These are phyloP conservation scores for Thelonectria blattea DNA, from an alignment of 2,329 filamentous ascomycete genomes.

Conservation along the genomic window DNA sequence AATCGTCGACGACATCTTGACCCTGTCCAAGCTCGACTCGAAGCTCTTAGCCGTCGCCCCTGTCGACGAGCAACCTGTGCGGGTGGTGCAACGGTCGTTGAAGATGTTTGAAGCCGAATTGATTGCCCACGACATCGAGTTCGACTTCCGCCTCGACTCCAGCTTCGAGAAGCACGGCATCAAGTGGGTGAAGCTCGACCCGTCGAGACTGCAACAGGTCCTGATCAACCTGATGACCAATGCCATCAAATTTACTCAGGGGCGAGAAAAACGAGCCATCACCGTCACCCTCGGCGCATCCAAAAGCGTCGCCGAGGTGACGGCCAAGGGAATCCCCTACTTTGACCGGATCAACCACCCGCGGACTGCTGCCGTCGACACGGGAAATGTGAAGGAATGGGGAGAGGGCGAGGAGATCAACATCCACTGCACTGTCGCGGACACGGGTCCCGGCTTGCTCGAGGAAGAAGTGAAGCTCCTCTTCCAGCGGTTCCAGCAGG, in stretches of 20 bases:
- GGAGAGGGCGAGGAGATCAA: constrained; percentile 73
- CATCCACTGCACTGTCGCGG: constrained; percentile 73
- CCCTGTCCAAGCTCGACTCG: constrained; percentile 73
- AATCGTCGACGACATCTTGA: constrained; percentile 72
- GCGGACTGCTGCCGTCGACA: constrained; percentile 44
- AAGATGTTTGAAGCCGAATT: constrained; percentile 84
- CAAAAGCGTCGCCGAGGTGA: constrained; percentile 52
- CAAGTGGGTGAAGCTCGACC: constrained; percentile 77
- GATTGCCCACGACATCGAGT: constrained; percentile 72
- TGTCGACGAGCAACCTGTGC: constrained; percentile 70
- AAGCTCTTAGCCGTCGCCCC: constrained; percentile 74
- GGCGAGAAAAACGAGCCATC: constrained; percentile 64
- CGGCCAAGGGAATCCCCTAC: constrained; percentile 51
- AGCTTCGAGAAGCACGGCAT: constrained; percentile 69
- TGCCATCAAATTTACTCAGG: constrained; percentile 69
- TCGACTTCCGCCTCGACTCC: constrained; percentile 72
- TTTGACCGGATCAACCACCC: constrained; percentile 53
- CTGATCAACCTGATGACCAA: constrained; percentile 78
- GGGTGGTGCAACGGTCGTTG: constrained; percentile 70
- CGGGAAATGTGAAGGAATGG: constrained; percentile 68
- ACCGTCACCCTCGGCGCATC: constrained; percentile 70
- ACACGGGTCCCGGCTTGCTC: constrained; percentile 72
- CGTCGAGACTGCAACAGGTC: constrained; percentile 75
- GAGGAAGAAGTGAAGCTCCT: constrained; percentile 70
- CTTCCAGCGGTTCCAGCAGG: constrained; percentile 73